phyloP scores from a whole-genome alignment of 768 basidiomycete species.

The Chalciporus sphaerocephalus region DNA sequence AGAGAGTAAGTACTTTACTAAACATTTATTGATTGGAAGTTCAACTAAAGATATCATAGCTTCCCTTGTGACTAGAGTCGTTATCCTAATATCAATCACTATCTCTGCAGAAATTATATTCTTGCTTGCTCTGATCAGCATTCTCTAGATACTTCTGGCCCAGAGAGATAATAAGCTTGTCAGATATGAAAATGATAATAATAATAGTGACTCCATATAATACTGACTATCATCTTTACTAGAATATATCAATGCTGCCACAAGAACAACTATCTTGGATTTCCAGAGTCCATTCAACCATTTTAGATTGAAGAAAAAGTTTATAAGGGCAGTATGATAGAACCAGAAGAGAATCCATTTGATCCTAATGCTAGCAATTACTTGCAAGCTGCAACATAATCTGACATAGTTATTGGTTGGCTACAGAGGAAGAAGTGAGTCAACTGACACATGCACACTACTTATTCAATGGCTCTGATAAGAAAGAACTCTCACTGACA shows the following conservation, averaged over 20 bases:
- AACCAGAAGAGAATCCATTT: constrained; percentile 49
- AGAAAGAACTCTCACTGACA: constrained; percentile 70
- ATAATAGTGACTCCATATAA: constrained; percentile 70
- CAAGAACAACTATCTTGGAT: constrained; percentile 76
- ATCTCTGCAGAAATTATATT: constrained; percentile 93
- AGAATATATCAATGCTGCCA: constrained; percentile 88
- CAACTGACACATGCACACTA: constrained; percentile 77
- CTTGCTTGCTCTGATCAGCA: constrained; percentile 77
- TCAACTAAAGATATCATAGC: constrained; percentile 38
- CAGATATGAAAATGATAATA: constrained; percentile 64
- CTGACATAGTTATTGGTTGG: constrained; percentile 62
- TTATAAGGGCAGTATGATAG: constrained; percentile 33
- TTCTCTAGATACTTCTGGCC: constrained; percentile 85
- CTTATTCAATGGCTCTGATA: constrained; percentile 73
- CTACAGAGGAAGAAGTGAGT: constrained; percentile 58
- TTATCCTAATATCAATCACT: constrained; percentile 95
- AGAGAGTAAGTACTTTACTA: constrained; percentile 47
- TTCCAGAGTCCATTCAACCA: constrained; percentile 35
- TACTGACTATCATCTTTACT: constrained; percentile 85
- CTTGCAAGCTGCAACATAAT: constrained; percentile 75
- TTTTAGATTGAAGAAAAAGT: constrained; percentile 49
- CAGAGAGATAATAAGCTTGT: constrained; percentile 68
- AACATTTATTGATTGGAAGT: background rate
- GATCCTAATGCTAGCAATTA: constrained; percentile 75
- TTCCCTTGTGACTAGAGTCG: constrained; percentile 86